Evolutionary conservation across 331 rosid species (phyloP).

Genomic region (Pyrus hybrid): DNA sequence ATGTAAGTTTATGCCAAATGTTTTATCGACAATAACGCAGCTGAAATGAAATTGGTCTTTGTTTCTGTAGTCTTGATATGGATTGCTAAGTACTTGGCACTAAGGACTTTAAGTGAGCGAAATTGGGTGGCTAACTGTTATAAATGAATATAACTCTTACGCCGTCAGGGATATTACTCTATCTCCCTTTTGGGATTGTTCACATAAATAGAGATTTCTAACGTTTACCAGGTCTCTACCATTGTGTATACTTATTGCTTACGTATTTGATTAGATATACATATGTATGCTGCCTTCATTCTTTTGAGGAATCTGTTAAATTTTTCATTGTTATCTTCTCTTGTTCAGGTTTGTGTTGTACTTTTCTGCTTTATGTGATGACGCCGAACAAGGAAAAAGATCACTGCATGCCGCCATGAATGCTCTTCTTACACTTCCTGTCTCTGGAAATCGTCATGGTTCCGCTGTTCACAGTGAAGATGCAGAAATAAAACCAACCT

Average conservation of each 20-base stretch:
- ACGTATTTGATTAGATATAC: neutral
- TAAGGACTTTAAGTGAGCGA: neutral
- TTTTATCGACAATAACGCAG: no score
- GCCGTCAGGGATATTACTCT: neutral
- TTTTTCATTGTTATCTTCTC: conserved; percentile 20
- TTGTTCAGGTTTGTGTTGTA: conserved; percentile 58
- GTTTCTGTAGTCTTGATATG: neutral
- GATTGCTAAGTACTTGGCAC: neutral
- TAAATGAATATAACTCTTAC: no score
- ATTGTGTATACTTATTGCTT: no score
- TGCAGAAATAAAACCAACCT: conserved; percentile 33
- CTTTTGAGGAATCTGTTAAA: conserved; percentile 13
- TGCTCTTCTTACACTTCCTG: conserved; percentile 44
- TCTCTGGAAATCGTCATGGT: conserved; percentile 36
- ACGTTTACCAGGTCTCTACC: no score
- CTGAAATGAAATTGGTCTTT: no score
- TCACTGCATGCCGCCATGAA: conserved; percentile 52
- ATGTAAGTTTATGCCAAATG: conserved; percentile 41
- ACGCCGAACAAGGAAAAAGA: conserved; percentile 61
- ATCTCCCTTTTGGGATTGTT: neutral
- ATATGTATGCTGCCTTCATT: neutral
- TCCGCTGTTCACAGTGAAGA: conserved; percentile 35
- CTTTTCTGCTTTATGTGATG: conserved; percentile 62
- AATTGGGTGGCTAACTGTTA: neutral
- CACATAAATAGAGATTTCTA: no score